Evolutionary conservation across 805 yeast genomes (phyloP).

Genomic region (Starmerella sp.): DNA sequence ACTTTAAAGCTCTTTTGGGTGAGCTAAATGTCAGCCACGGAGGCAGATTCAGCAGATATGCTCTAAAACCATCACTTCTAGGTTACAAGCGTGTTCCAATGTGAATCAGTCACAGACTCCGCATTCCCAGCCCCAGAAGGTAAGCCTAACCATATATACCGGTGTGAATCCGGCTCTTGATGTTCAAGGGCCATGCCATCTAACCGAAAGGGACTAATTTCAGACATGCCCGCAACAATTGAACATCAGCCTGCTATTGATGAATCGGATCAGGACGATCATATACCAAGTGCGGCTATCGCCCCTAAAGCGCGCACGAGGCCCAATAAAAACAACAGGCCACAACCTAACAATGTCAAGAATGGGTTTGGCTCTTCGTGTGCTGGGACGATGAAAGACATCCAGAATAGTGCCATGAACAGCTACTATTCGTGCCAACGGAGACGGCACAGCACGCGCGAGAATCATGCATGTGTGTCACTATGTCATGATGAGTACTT

Average conservation of each 20-base stretch:
- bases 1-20: not conserved
- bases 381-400: no score
- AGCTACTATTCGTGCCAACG: not conserved
- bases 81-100: not conserved
- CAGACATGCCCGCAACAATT: not conserved
- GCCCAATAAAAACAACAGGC: no score
- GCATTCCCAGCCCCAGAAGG: not conserved
- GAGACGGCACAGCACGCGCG: not conserved
- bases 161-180: not conserved
- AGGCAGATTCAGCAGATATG: not conserved
- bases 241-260: not conserved
- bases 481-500: not conserved
- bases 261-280: not conserved
- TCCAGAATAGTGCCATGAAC: no score
- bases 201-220: not conserved
- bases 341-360: not conserved
- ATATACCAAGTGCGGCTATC: not conserved
- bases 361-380: no score
- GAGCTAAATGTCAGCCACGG: constrained; percentile 1
- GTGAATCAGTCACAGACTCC: not conserved
- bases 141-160: not conserved
- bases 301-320: not conserved
- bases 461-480: not conserved
- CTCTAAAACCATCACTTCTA: constrained; percentile 3
- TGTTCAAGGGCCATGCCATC: not conserved